Evolutionary conservation across 345 rosid species (phyloP), one percentile per base, ranked within the genome.

Genomic region (Capsella bursapastoris): DNA sequence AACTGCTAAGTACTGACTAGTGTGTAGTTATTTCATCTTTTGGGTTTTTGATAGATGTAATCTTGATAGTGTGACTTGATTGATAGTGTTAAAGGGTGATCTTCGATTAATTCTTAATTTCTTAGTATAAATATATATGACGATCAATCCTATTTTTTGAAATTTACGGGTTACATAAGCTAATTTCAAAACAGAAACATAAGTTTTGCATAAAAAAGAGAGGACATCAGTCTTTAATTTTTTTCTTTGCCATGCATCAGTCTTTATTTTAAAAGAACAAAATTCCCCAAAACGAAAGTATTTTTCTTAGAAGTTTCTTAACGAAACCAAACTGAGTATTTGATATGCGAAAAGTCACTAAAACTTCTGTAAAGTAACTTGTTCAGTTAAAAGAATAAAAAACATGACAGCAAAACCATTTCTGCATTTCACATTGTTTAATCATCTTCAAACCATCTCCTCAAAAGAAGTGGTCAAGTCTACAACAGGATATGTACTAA

Each of bases 401-500:
- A 61, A 41, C 62, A 50, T 22, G 41, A 8, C 32, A 65, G 44
- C 27, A 58, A 75, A 75, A 52, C 31, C 56, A 52, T 60, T 22
- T 22, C 25, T 22, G 25, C 25, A 22, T 22, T 51, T n/a, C 40
- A 68, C 50, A 69, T 32, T 38, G 35, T 68, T 69, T 15, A 52
- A 52, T 51, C 35, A 41, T 61, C 41, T 60, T n/a, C 6, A 27
- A 60, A 74, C 38, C 56, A 60, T 56, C 57, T 51, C 40, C 34
- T 63, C 47, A 25, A 6, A 55, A 63, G 52, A 47, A 44, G 27
- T 34, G 27, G 45, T 40, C 28, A 45, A 49, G 71, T 70, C 27
- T 70, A 64, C 72, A 48, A 71, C 67, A 77, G 11, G 29, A 49
- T 57, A 77, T 64, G 5, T 77, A 71, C 66, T 56, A 9, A 8